These are phyloP conservation scores for Talaromyces sp. DNA, from an alignment of 2,329 filamentous ascomycete genomes.

Conservation along the genomic window DNA sequence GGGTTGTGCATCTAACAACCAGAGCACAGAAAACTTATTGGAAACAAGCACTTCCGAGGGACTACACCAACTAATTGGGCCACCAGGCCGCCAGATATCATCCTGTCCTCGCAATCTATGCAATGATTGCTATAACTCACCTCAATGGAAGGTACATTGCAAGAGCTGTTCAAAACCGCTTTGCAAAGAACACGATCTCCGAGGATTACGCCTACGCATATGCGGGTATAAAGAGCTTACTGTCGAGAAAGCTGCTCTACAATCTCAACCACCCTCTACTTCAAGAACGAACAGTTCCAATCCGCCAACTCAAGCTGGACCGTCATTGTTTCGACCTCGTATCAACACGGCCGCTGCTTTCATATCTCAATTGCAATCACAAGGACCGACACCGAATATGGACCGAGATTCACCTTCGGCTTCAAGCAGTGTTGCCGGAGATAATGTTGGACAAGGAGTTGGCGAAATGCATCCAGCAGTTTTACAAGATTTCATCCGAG, in stretches of 20 bases:
- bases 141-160: constrained; percentile 60
- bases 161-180: constrained; percentile 57
- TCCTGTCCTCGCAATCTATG: constrained; percentile 58
- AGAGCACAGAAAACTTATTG: constrained; percentile 40
- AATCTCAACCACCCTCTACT: constrained; percentile 27
- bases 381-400: constrained; percentile 23
- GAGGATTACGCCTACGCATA: constrained; percentile 56
- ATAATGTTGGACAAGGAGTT: constrained; percentile 30
- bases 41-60: constrained; percentile 43
- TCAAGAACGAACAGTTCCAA: neutral
- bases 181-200: constrained; percentile 61
- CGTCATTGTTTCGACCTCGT: constrained; percentile 5
- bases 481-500: constrained; percentile 24
- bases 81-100: constrained; percentile 46
- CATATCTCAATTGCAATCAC: constrained; percentile 15
- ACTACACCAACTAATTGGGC: constrained; percentile 50
- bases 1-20: constrained; percentile 42
- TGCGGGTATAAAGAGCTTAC: constrained; percentile 58
- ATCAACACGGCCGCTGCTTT: constrained; percentile 1
- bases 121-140: constrained; percentile 58
- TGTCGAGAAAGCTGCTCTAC: constrained; percentile 48
- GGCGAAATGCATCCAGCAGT: constrained; percentile 27
- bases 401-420: constrained; percentile 28
- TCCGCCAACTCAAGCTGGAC: neutral
- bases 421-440: constrained; percentile 39